Percentiles rank a stretch among this genome's conserved stretches.
phyloP scores from a whole-genome alignment of 768 basidiomycete species.

The Termitomyces titanicus region DNA sequence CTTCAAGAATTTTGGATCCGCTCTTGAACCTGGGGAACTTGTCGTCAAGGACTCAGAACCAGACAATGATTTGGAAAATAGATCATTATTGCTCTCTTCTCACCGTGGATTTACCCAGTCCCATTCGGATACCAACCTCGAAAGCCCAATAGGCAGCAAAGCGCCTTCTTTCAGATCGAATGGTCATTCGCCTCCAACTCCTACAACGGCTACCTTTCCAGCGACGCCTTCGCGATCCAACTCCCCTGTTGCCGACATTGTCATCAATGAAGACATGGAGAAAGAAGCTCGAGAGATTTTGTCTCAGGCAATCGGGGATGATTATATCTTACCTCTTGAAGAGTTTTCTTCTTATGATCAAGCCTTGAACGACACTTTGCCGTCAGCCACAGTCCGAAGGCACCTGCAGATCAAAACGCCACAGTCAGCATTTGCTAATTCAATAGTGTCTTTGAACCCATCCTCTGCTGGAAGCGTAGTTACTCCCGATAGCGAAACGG shows the following conservation, averaged over 20 bases:
- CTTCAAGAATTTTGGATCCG: no score
- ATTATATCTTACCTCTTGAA: constrained; percentile 6
- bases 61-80: constrained; percentile 20
- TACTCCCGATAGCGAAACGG: not conserved
- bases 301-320: constrained; percentile 9
- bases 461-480: constrained; percentile 17
- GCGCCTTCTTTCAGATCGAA: constrained; percentile 8
- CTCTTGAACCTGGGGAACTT: no score
- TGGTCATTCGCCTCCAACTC: constrained; percentile 8
- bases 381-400: not conserved
- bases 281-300: constrained; percentile 18
- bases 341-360: not conserved
- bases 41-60: constrained; percentile 13
- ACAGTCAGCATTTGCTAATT: constrained; percentile 15
- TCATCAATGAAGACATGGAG: constrained; percentile 15
- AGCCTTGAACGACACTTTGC: not conserved
- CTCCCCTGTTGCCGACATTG: constrained; percentile 18
- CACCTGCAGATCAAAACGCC: constrained; percentile 4
- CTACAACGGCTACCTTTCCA: constrained; percentile 16
- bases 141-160: constrained; percentile 1
- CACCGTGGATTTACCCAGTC: constrained; percentile 5
- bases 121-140: constrained; percentile 5
- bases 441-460: constrained; percentile 25
- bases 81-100: constrained; percentile 15
- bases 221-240: constrained; percentile 21